Base-by-base conservation (phyloP, 371 early-diverging fungal species). In the Amoeboaphelidium protococcarum region DNA sequence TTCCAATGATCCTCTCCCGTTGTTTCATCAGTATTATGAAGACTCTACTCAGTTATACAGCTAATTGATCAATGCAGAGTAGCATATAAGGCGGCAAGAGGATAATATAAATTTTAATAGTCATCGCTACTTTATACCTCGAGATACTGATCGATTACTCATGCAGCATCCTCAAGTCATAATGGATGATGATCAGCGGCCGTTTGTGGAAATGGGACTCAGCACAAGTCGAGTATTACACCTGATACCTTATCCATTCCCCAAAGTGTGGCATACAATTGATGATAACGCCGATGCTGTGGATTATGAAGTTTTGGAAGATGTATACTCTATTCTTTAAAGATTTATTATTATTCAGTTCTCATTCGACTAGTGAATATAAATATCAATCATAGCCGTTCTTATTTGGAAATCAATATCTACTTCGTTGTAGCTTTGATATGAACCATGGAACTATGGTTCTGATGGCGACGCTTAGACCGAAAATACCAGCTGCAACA, bases 101-200 rank as follows among this genome's bases (percentile, higher is more conserved):
- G 16, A 10, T 31, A 6, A 10, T 16, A 31, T 6, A 31, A 31
- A 31, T 6, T 10, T 10, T 16, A 31, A 31, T 6, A 16, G 10
- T 6, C 37, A 31, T 16, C 73, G 67, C 26, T 74, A 69, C 48
- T 78, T 78, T 52, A 51, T 55, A 19, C 47, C 65, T 0, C 43
- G 50, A 19, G 52, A 61, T 51, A 58, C 1, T 60, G 60, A 41
- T 20, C 26, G 23, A 53, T 31, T 31, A 16, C 16, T 31, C 37
- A 31, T 10, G 37, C 6, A 59, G 25, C 50, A 20, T 61, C 65
- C 27, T 51, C 58, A 23, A 47, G 57, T 3, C 6, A 6, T 6
- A 31, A 63, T 91, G 40, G 76, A 76, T 45, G 95, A 94, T 56
- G 95, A 95, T 58, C 95, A 95, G 60, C 50, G 72, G 13, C 94